Evolutionary conservation across 2,329 filamentous ascomycete species (phyloP).

Genomic region (Bipolaris zeicola): DNA sequence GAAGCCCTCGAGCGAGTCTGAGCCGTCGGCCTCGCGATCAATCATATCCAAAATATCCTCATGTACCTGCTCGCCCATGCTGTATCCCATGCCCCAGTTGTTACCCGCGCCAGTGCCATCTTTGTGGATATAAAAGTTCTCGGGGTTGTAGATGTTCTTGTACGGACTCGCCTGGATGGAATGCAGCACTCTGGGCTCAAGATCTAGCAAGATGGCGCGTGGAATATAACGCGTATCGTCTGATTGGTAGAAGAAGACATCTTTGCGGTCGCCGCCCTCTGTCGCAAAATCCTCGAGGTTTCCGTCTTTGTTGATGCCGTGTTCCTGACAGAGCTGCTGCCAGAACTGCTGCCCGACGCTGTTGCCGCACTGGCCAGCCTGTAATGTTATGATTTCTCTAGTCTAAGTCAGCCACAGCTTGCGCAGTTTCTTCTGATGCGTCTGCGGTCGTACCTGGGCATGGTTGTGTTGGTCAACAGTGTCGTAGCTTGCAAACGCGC

Average conservation of each 20-base stretch:
- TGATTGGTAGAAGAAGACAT: slow-evolving; percentile 98
- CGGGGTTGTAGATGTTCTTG: slow-evolving; percentile 98
- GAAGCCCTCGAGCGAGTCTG: slow-evolving; percentile 96
- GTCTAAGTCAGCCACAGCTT: slow-evolving; percentile 10
- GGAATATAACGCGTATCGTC: slow-evolving; percentile 99
- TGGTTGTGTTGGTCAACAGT: slow-evolving; percentile 34
- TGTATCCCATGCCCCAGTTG: slow-evolving; percentile 97
- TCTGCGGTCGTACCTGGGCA: slow-evolving; percentile 43
- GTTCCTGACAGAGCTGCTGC: slow-evolving; percentile 97
- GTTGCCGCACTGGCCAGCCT: slow-evolving; percentile 99
- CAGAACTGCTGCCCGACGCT: slow-evolving; percentile 98
- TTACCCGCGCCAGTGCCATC: slow-evolving; percentile 93
- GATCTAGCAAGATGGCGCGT: slow-evolving; percentile 89
- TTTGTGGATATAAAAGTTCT: slow-evolving; percentile 97
- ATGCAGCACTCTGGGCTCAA: slow-evolving; percentile 92
- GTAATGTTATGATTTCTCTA: slow-evolving; percentile 98
- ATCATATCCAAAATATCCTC: slow-evolving; percentile 99
- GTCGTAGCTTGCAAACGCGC: slow-evolving; percentile 40
- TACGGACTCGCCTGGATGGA: slow-evolving; percentile 92
- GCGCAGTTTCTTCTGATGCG: neutral
- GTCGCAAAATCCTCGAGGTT: slow-evolving; percentile 98
- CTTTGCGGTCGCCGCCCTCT: slow-evolving; percentile 95
- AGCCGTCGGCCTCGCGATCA: slow-evolving; percentile 95
- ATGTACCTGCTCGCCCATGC: slow-evolving; percentile 86
- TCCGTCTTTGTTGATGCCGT: slow-evolving; percentile 96